phyloP scores from a whole-genome alignment of 352 stramenopile species.

The Globisporangium cylindrosporum region DNA sequence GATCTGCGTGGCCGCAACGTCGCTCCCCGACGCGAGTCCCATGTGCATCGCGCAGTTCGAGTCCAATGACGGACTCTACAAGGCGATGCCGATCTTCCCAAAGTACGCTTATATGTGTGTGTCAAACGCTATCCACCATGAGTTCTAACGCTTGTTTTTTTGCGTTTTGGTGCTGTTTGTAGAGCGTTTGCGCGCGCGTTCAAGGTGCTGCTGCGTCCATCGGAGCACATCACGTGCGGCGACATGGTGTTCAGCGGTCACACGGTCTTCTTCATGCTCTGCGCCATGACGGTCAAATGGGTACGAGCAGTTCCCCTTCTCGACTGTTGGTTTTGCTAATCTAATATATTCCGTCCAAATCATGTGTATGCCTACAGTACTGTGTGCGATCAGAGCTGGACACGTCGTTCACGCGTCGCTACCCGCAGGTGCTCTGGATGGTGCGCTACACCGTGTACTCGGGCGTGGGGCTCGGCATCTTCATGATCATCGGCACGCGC shows the following conservation, averaged over 20 bases:
- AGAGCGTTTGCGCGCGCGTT: constrained; percentile 76
- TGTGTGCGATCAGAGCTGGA: constrained; percentile 71
- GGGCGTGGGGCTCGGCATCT: constrained; percentile 51
- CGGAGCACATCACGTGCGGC: constrained; percentile 86
- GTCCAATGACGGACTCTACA: constrained; percentile 61
- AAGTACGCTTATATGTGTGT: constrained; percentile 42
- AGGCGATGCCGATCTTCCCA: constrained; percentile 84
- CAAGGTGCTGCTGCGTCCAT: constrained; percentile 81
- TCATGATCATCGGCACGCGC: constrained; percentile 77
- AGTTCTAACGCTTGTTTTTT: neutral
- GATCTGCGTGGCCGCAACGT: constrained; percentile 85
- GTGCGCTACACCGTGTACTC: constrained; percentile 75
- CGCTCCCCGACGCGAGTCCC: constrained; percentile 79
- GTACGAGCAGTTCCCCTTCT: constrained; percentile 22
- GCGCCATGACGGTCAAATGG: constrained; percentile 75
- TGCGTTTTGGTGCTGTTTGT: neutral
- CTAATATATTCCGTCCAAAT: constrained; percentile 5
- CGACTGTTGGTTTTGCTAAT: neutral
- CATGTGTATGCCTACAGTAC: constrained; percentile 38
- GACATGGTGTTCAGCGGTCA: constrained; percentile 90
- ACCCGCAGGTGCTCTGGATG: constrained; percentile 69
- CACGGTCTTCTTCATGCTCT: constrained; percentile 83
- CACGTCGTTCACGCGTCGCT: constrained; percentile 76
- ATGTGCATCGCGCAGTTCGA: constrained; percentile 88
- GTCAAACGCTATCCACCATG: neutral